Evolutionary conservation across 768 basidiomycete species (phyloP).

Genomic region (Tulasnella sp.): DNA sequence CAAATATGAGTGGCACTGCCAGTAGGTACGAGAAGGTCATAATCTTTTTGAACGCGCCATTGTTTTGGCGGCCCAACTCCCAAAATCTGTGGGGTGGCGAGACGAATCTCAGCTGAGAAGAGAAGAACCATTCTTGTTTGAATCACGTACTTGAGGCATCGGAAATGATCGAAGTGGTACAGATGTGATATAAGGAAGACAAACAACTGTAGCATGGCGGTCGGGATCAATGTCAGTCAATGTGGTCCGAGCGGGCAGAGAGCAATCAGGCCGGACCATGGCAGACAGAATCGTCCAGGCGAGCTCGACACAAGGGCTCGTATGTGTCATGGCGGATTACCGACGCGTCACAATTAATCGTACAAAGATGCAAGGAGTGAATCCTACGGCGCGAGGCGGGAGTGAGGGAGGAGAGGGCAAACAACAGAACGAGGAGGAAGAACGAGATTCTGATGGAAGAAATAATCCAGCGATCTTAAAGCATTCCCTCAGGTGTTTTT

Average conservation of each 20-base stretch:
- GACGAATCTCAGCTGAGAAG: neutral
- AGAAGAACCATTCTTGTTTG: no score
- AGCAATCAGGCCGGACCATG: neutral
- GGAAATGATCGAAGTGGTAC: constrained; percentile 16
- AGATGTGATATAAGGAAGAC: constrained; percentile 17
- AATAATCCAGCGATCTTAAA: neutral
- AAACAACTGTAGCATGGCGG: constrained; percentile 12
- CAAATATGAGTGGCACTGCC: neutral
- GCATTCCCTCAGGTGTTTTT: neutral
- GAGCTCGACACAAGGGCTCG: constrained; percentile 13
- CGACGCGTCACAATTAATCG: no score
- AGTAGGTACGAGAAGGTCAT: constrained; percentile 59
- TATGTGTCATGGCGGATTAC: constrained; percentile 7
- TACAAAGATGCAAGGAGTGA: no score
- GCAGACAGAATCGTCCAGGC: constrained; percentile 16
- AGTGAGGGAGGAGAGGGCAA: constrained; percentile 2
- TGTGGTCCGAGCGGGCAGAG: neutral
- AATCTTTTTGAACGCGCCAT: constrained; percentile 73
- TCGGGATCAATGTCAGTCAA: neutral
- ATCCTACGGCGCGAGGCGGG: neutral
- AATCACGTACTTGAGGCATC: constrained; percentile 10
- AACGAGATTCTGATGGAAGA: constrained; percentile 6
- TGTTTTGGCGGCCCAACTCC: constrained; percentile 61
- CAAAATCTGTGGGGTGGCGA: neutral
- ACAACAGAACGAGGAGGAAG: neutral